Base-by-base conservation (phyloP, 2,329 filamentous ascomycete species). In the Herpotrichia juniperi region DNA sequence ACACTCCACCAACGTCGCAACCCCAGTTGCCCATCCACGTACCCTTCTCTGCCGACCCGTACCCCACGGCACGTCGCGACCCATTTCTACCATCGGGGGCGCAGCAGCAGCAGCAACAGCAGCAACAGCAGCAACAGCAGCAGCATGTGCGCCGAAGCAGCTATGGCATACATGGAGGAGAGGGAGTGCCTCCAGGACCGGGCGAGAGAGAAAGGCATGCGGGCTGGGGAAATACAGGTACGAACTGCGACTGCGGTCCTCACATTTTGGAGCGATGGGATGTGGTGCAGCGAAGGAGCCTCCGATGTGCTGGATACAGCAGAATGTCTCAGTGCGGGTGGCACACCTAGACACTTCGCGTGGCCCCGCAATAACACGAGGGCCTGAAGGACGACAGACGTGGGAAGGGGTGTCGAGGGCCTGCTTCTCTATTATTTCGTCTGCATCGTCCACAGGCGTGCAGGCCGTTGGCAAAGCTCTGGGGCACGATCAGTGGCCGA, bases 1-100 rank as follows among this genome's bases (percentile, higher is more conserved):
- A 71, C 48, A 57, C 66, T 28, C 62, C 72, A 42, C 62, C 68
- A 3, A 67, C 53, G n/a, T 67, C 73, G 26, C 55, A 58, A 25
- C 51, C 53, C 11, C 66, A 71, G 48, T 64, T 76, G 31, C 72
- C 76, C 10, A 61, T 76, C 32, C 78, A 79, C 55, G 72, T 76
- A 42, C 76, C 78, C 40, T 79, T 76, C 64, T 63, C 74, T 25
- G 52, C 59, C 49, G 79, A 81, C 57, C 76, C 78, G 19, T 80
- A 81, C 55, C 73, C 76, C 4, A 72, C 78, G 50, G 67, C 74
- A 43, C 75, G 71, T 51, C 74, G 76, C 68, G 78, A 81, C 58
- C 76, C 78, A 10, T 81, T 81, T 62, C 63, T 78, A 32, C 74
- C 76, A 5, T 63, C 68, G 12, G 45, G 56, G 17, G 57, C 72